Conservation (phyloP, 768 basidiomycete species). For the Sarcodon aspratus region DNA sequence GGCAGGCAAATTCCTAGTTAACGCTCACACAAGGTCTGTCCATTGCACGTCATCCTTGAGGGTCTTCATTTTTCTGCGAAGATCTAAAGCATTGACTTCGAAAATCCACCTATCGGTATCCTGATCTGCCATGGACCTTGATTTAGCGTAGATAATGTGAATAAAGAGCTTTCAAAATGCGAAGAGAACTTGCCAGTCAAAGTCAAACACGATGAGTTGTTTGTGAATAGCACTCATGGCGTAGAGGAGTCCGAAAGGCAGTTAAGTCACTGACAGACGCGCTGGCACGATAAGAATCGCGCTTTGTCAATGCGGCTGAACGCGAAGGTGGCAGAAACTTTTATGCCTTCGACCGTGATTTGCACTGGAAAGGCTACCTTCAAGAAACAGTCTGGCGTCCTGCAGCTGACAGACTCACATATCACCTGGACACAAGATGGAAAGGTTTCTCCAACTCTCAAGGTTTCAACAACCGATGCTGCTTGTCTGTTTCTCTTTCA, state of each 20-base stretch:
- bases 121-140: slow-evolving; percentile 86
- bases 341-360: slow-evolving; percentile 50
- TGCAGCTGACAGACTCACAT: slow-evolving; percentile 62
- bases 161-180: not conserved
- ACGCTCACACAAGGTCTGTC: slow-evolving; percentile 81
- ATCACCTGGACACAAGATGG: slow-evolving; percentile 77
- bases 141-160: not conserved
- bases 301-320: slow-evolving; percentile 1
- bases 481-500: slow-evolving; percentile 36
- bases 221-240: slow-evolving; percentile 10
- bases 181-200: slow-evolving; percentile 66
- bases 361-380: slow-evolving; percentile 71
- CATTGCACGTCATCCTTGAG: slow-evolving; percentile 62
- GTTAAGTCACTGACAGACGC: not conserved
- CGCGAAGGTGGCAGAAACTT: slow-evolving; percentile 2
- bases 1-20: slow-evolving; percentile 15
- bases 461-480: slow-evolving; percentile 47
- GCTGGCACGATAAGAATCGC: not conserved
- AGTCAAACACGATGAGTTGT: slow-evolving; percentile 89
- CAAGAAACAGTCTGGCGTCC: slow-evolving; percentile 70
- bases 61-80: slow-evolving; percentile 72
- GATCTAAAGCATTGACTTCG: slow-evolving; percentile 76
- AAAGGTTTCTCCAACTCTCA: slow-evolving; percentile 50
- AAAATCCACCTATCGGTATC: slow-evolving; percentile 93
- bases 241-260: not conserved